These are phyloP conservation scores for Brachypodium distachyon DNA, from an alignment of 202 grass and related monocot species.

Conservation along the genomic window DNA sequence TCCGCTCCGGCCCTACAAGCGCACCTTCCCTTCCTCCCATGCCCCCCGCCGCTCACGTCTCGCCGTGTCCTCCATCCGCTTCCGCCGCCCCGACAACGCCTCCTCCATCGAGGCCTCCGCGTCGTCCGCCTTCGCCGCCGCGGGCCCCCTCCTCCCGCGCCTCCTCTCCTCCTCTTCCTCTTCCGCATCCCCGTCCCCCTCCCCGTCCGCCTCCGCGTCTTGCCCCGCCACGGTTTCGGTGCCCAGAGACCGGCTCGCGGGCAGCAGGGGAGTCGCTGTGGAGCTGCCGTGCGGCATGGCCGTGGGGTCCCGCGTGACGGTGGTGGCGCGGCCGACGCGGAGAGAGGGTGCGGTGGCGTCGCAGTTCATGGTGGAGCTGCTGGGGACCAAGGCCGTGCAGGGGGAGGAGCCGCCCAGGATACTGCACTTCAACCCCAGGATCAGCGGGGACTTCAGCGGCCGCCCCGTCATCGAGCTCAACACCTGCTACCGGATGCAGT, in stretches of 20 bases:
- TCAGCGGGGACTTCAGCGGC: slow-evolving; percentile 71
- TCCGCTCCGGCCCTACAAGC: background rate
- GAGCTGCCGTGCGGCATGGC: slow-evolving; percentile 83
- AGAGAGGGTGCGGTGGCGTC: slow-evolving; percentile 29
- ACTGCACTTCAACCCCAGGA: slow-evolving; percentile 84
- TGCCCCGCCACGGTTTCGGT: slow-evolving; percentile 51
- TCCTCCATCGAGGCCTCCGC: slow-evolving; percentile 24
- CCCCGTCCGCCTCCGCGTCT: background rate
- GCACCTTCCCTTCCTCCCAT: background rate
- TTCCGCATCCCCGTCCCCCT: background rate
- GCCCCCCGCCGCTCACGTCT: background rate
- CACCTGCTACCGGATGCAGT: slow-evolving; percentile 95
- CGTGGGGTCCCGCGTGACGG: slow-evolving; percentile 58
- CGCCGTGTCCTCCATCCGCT: slow-evolving; percentile 27
- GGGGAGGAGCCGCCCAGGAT: slow-evolving; percentile 89
- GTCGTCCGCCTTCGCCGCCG: slow-evolving; percentile 30
- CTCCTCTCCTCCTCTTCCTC: background rate
- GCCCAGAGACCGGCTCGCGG: background rate
- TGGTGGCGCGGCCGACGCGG: slow-evolving; percentile 55
- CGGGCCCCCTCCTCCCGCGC: background rate
- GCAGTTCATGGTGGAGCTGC: slow-evolving; percentile 88
- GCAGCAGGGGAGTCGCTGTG: slow-evolving; percentile 20
- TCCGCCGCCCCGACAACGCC: slow-evolving; percentile 1
- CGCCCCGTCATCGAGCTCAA: slow-evolving; percentile 76
- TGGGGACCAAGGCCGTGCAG: slow-evolving; percentile 65